Conservation (phyloP, 2,329 filamentous ascomycete species). For the Dissoconium aciculare region DNA sequence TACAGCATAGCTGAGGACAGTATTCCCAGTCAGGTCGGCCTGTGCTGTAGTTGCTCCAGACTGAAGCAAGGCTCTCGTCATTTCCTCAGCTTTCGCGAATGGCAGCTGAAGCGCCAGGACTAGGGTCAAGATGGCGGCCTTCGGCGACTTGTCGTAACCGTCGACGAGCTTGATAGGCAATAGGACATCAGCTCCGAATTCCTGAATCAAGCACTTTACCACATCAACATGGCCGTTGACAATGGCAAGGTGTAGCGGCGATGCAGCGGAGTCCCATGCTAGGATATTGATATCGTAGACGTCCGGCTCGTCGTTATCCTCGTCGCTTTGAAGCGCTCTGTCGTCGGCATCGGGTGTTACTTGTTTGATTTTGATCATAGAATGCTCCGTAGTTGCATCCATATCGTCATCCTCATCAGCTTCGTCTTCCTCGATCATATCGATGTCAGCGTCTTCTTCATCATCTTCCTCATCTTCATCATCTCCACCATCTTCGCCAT, state of each 20-base stretch:
- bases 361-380: slow-evolving; percentile 52
- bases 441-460: slow-evolving; percentile 27
- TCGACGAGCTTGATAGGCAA: slow-evolving; percentile 55
- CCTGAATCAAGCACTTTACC: slow-evolving; percentile 50
- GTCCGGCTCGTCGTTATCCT: slow-evolving; percentile 55
- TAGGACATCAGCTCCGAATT: slow-evolving; percentile 64
- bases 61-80: slow-evolving; percentile 49
- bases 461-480: slow-evolving; percentile 13
- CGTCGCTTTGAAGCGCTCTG: slow-evolving; percentile 32
- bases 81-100: slow-evolving; percentile 46
- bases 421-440: slow-evolving; percentile 34
- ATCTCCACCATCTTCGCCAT: slow-evolving; percentile 3
- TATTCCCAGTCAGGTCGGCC: slow-evolving; percentile 49
- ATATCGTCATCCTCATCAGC: slow-evolving; percentile 23
- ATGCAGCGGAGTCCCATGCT: slow-evolving; percentile 65
- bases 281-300: slow-evolving; percentile 63
- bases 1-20: slow-evolving; percentile 51
- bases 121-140: slow-evolving; percentile 52
- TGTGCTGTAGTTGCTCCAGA: slow-evolving; percentile 61
- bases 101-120: slow-evolving; percentile 53
- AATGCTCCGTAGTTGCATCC: slow-evolving; percentile 42
- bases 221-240: slow-evolving; percentile 53
- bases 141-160: slow-evolving; percentile 33
- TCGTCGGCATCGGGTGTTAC: slow-evolving; percentile 21
- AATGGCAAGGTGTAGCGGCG: slow-evolving; percentile 67